Percentiles rank a stretch among this genome's conserved stretches.
Conservation (phyloP, 148 eudicot species). For the Rhododendron vialii region DNA sequence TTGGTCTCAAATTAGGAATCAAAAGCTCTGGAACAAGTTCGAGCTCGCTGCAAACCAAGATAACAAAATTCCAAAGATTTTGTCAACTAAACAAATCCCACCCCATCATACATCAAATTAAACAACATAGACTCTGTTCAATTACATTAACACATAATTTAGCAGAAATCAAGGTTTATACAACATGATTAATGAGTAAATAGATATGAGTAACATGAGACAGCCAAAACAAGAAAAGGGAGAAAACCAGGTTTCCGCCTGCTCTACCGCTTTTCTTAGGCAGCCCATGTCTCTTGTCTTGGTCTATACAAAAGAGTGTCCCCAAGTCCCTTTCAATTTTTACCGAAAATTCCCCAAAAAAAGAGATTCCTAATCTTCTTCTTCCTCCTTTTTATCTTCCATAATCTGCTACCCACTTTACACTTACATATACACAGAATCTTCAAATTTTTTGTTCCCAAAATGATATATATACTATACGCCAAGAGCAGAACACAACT, state of each 20-base stretch:
- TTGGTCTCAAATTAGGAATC: too few species aligned
- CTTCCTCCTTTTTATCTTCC: not conserved
- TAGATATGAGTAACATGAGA: not conserved
- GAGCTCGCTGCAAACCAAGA: too few species aligned
- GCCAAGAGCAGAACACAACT: not conserved
- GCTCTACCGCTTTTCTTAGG: not conserved
- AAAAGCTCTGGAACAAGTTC: too few species aligned
- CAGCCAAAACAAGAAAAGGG: not conserved
- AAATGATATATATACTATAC: not conserved
- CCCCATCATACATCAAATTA: not conserved
- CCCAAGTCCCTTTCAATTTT: not conserved
- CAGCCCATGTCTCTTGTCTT: not conserved
- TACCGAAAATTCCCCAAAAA: not conserved
- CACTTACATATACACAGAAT: not conserved
- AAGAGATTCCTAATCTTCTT: conserved; percentile 5
- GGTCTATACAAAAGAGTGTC: not conserved
- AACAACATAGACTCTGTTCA: not conserved
- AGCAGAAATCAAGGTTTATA: not conserved
- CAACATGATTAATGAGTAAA: not conserved
- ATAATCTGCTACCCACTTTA: not conserved
- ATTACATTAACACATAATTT: not conserved
- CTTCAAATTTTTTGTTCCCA: conserved; percentile 4
- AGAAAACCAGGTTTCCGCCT: not conserved
- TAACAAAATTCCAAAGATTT: too few species aligned
- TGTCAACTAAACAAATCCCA: not conserved